Base-by-base conservation (phyloP, 2,329 filamentous ascomycete species). In the Monilinia aucupariae region DNA sequence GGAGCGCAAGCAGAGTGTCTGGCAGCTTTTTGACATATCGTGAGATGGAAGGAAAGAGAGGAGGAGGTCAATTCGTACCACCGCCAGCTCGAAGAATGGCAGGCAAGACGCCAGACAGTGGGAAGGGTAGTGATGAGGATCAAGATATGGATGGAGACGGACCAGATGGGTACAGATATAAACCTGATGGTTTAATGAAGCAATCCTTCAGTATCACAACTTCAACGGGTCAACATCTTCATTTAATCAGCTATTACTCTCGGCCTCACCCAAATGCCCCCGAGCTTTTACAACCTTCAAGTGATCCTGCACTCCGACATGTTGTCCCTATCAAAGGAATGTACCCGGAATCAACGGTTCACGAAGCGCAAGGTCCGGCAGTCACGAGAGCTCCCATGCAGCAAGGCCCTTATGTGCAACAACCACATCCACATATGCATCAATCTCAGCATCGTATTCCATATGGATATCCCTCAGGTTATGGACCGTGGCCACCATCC, bases 151-250 rank as follows among this genome's bases (percentile, higher is more conserved):
- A 82, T 71, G 81, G 80, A 62, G 91, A 96, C 71, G 85, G 85
- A 10, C 91, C 90, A 0, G 92, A 96, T 75, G 92, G 92, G 49
- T 96, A 96, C 75, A 82, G 91, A 67, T 96, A 96, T 78, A 99
- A 97, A 81, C 90, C 89, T 12, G 94, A 99, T 72, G 94, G 94
- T 0, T 83, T 99, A 4, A 97, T 97, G 92, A 99, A 99, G 83
- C 94, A 99, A 77, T 97, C 94, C 0, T 99, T 97, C 81, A 97
- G 93, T 78, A 97, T 99, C 78, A 97, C 92, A 27, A 97, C 94
- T 1, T 91, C 90, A 1, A 87, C 82, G 45, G 85, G 91, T 68
- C 92, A 97, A 71, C 94, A 97, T 74, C 85, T 99, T 2, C 94
- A 99, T 78, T 83, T 99, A 59, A 99, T 99, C 78, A 97, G 93